Percentiles rank a stretch among this genome's conserved stretches.
Evolutionary conservation across 108 stramenopile species (phyloP).

Genomic region (Cylindrotheca fusiformis): DNA sequence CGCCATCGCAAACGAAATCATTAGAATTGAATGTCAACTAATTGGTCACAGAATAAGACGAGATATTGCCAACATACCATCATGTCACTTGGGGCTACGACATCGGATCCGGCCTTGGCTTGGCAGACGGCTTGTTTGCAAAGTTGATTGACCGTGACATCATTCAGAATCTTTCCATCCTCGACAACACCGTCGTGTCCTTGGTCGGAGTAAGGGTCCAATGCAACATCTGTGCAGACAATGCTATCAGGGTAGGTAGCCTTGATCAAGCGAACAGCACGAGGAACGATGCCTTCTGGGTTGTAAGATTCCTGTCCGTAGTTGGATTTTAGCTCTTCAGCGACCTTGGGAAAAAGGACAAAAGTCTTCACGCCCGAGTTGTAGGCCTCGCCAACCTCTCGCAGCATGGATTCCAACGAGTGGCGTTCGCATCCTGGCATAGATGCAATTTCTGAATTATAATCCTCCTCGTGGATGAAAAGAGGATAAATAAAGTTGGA

Average conservation of each 20-base stretch:
- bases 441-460: conserved; percentile 77
- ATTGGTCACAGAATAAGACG: not conserved
- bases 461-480: conserved; percentile 95
- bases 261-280: conserved; percentile 95
- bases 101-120: conserved; percentile 94
- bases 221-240: conserved; percentile 94
- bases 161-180: conserved; percentile 95
- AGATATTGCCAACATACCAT: conserved; percentile 48
- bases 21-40: not conserved
- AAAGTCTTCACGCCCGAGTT: conserved; percentile 89
- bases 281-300: conserved; percentile 93
- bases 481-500: conserved; percentile 97
- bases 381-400: conserved; percentile 88
- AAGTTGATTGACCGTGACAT: conserved; percentile 95
- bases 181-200: conserved; percentile 98
- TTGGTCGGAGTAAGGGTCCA: conserved; percentile 97
- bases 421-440: conserved; percentile 97
- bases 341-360: conserved; percentile 94
- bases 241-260: conserved; percentile 83
- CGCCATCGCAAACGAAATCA: conserved; percentile 4
- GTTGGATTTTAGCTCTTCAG: conserved; percentile 94
- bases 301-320: conserved; percentile 96
- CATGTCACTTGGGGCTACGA: conserved; percentile 97
- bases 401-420: conserved; percentile 82
- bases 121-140: conserved; percentile 96